Conservation (phyloP, 2,329 filamentous ascomycete species). For the Cladosporium sp. region DNA sequence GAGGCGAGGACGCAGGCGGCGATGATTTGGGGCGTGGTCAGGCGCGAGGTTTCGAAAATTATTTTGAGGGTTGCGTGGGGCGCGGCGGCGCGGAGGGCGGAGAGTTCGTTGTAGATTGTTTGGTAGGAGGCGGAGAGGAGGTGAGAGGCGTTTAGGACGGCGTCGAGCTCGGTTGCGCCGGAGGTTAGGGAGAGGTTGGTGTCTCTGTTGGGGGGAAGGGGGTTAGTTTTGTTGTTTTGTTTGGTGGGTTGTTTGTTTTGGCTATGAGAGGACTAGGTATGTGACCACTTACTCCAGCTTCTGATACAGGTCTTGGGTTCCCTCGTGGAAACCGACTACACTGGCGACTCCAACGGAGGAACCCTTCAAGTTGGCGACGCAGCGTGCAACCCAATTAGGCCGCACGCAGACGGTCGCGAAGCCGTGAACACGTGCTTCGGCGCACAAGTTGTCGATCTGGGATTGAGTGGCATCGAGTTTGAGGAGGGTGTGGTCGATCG, state of each 20-base stretch:
- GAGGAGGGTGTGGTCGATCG: slow-evolving; percentile 47
- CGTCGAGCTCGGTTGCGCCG: slow-evolving; percentile 54
- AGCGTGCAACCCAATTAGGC: slow-evolving; percentile 47
- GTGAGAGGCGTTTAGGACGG: slow-evolving; percentile 53
- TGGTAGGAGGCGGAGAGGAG: slow-evolving; percentile 40
- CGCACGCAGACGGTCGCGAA: slow-evolving; percentile 57
- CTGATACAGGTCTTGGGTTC: slow-evolving; percentile 46
- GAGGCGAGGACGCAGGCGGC: slow-evolving; percentile 50
- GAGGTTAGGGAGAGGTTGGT: slow-evolving; percentile 44
- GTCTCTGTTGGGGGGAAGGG: slow-evolving; percentile 34
- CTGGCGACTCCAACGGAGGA: slow-evolving; percentile 50
- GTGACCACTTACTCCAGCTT: slow-evolving; percentile 38
- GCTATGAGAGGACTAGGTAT: too few species aligned
- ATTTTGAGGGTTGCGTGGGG: slow-evolving; percentile 46
- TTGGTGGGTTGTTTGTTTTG: background rate
- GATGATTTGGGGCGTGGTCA: slow-evolving; percentile 46
- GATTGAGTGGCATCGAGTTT: slow-evolving; percentile 44
- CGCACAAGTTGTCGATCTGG: slow-evolving; percentile 51
- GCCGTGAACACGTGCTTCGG: slow-evolving; percentile 46
- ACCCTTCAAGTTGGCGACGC: slow-evolving; percentile 45
- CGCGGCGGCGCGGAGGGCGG: slow-evolving; percentile 46
- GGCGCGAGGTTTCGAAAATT: slow-evolving; percentile 55
- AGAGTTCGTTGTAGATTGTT: slow-evolving; percentile 50
- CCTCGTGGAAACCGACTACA: slow-evolving; percentile 58
- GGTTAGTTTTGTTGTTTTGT: background rate